Conservation (phyloP, 2,329 filamentous ascomycete species). For the Talaromyces sp. region DNA sequence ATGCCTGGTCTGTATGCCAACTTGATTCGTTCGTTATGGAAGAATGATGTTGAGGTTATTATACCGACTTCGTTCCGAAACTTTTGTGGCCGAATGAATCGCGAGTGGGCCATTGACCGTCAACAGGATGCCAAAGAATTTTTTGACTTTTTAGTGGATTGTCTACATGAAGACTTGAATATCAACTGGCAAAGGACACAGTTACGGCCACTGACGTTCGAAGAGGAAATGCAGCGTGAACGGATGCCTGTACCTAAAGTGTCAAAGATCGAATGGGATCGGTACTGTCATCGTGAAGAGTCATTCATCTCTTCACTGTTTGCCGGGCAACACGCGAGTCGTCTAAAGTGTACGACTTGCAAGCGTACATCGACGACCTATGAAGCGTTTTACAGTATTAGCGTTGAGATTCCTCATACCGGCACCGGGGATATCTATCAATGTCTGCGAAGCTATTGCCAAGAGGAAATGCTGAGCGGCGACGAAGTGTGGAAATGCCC, state of each 20-base stretch:
- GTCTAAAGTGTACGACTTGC: slow-evolving; percentile 61
- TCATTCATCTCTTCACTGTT: slow-evolving; percentile 80
- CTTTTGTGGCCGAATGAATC: slow-evolving; percentile 63
- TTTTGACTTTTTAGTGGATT: slow-evolving; percentile 75
- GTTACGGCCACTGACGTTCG: slow-evolving; percentile 57
- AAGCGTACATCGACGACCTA: slow-evolving; percentile 64
- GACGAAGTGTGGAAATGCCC: slow-evolving; percentile 73
- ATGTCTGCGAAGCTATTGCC: slow-evolving; percentile 68
- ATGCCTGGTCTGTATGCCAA: slow-evolving; percentile 63
- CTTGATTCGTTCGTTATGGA: slow-evolving; percentile 62
- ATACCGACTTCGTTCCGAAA: slow-evolving; percentile 63
- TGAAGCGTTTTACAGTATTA: slow-evolving; percentile 69
- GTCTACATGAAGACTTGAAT: slow-evolving; percentile 85
- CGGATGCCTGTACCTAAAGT: slow-evolving; percentile 61
- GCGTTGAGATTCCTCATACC: slow-evolving; percentile 66
- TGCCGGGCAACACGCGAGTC: slow-evolving; percentile 67
- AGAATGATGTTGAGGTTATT: slow-evolving; percentile 54
- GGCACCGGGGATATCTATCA: slow-evolving; percentile 62
- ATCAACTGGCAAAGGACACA: slow-evolving; percentile 60
- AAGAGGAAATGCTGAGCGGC: slow-evolving; percentile 65
- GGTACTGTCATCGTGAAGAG: slow-evolving; percentile 66
- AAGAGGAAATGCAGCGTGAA: slow-evolving; percentile 62
- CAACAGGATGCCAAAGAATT: slow-evolving; percentile 95
- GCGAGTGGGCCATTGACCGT: slow-evolving; percentile 67
- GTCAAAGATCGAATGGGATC: slow-evolving; percentile 71